Evolutionary conservation across 2,329 filamentous ascomycete species (phyloP).

Genomic region (Phaeosphaeria sp.): DNA sequence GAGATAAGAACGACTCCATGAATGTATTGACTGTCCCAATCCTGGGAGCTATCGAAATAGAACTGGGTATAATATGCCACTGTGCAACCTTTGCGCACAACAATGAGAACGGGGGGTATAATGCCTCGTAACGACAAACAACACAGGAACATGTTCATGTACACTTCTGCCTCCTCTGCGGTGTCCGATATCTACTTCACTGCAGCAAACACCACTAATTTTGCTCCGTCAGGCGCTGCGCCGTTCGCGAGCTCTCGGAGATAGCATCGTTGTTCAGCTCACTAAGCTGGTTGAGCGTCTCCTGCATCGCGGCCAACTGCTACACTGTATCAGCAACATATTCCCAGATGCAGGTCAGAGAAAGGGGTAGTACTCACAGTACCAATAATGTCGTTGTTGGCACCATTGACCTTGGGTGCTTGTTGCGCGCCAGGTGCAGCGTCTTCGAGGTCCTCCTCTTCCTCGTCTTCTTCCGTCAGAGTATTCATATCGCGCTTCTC

Average conservation of each 20-base stretch:
- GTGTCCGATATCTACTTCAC: background rate
- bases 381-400: constrained; percentile 36
- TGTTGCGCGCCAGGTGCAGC: constrained; percentile 8
- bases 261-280: constrained; percentile 46
- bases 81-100: background rate
- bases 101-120: background rate
- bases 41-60: background rate
- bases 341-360: background rate
- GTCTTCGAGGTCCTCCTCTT: constrained; percentile 4
- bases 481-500: constrained; percentile 42
- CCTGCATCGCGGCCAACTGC: constrained; percentile 50
- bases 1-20: too few species aligned
- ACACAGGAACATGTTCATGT: background rate
- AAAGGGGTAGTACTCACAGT: constrained; percentile 39
- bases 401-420: constrained; percentile 9
- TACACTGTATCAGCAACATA: constrained; percentile 36
- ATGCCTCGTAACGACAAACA: background rate
- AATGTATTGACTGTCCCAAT: background rate
- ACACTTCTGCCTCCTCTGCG: background rate
- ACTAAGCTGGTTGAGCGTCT: constrained; percentile 42
- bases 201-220: constrained; percentile 28
- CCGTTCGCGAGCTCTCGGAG: constrained; percentile 41
- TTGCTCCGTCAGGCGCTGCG: constrained; percentile 37
- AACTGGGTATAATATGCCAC: background rate
- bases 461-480: constrained; percentile 38